Evolutionary conservation across 1,284 basidiomycete genomes (phyloP), one percentile per base, ranked within the genome.

Genomic region (Cryptococcus hybrid): DNA sequence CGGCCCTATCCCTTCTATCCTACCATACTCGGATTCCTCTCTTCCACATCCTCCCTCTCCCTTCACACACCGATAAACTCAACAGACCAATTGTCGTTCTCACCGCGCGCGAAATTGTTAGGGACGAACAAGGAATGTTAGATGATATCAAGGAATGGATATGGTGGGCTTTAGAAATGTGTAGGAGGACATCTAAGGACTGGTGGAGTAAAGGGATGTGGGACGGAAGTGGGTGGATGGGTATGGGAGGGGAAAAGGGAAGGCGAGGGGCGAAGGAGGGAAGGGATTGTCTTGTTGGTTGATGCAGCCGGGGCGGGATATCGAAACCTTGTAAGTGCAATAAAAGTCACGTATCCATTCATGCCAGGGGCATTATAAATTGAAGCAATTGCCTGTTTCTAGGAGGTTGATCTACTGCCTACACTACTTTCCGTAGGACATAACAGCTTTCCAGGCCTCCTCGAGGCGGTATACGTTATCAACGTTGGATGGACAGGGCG

Each of bases 401-500:
- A 77, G 77, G 76, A 79, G 60, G 67, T 78, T 15, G 77, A 79
- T 54, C 64, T 79, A 0, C 60, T 77, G 3, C 76, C 77, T 1
- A 74, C 70, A 7, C 55, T 79, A 6, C 54, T 75, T 7, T 65
- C 69, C 9, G 68, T 78, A 1, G 71, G 70, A 1, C 70, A 75
- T 56, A 66, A 71, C 52, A 66, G 76, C 58, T 80, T 76, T 56
- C 78, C 79, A 0, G 75, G 76, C 0, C 59, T 76, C 42, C 69
- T 78, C 47, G 70, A 74, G 35, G 62, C 63, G 3, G 76, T 82
- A 48, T 80, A 78, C 63, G 68, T 82, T 12, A 66, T 81, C 54
- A 80, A 81, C 65, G 79, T 79, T 18, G 78, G 80, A 13, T 82
- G 81, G 81, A 75, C 78, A 3, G 79, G 81, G 49, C 68, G 78